These are phyloP conservation scores for Pyrenophora teres DNA, from an alignment of 2,329 filamentous ascomycete genomes.

Conservation along the genomic window DNA sequence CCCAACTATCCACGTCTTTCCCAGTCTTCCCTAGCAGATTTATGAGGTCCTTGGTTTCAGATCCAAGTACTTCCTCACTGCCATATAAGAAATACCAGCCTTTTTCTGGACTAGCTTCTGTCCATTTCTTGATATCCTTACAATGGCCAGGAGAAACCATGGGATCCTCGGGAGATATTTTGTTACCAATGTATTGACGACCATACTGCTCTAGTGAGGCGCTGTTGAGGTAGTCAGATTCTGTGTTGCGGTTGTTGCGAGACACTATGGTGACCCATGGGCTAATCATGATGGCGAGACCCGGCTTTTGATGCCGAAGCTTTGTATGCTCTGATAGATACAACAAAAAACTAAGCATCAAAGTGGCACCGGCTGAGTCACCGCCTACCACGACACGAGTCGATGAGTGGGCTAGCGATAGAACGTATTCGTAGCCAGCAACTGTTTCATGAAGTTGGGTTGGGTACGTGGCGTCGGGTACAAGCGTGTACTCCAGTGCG, in stretches of 20 bases:
- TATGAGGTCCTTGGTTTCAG: slow-evolving; percentile 68
- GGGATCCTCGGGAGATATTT: slow-evolving; percentile 57
- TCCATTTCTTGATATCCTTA: slow-evolving; percentile 69
- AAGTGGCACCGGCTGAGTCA: slow-evolving; percentile 77
- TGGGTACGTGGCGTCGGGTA: slow-evolving; percentile 74
- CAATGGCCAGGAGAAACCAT: slow-evolving; percentile 74
- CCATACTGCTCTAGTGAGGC: slow-evolving; percentile 71
- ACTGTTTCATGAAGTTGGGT: slow-evolving; percentile 72
- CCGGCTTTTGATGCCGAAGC: slow-evolving; percentile 55
- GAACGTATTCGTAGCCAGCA: slow-evolving; percentile 71
- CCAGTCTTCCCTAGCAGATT: slow-evolving; percentile 59
- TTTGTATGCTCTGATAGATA: slow-evolving; percentile 61
- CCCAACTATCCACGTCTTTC: slow-evolving; percentile 60
- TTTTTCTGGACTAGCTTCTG: slow-evolving; percentile 64
- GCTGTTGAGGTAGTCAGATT: slow-evolving; percentile 75
- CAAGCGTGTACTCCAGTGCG: slow-evolving; percentile 78
- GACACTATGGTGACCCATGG: slow-evolving; percentile 80
- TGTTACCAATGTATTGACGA: slow-evolving; percentile 66
- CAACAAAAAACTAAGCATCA: slow-evolving; percentile 74
- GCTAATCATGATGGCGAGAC: slow-evolving; percentile 73
- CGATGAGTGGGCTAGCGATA: slow-evolving; percentile 62
- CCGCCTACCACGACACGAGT: slow-evolving; percentile 72
- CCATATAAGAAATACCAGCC: slow-evolving; percentile 76
- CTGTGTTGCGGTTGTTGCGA: slow-evolving; percentile 67
- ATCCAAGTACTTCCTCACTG: slow-evolving; percentile 75